phyloP scores from a whole-genome alignment of 306 rosid genomes.

The Gastrolobium bilobum region DNA sequence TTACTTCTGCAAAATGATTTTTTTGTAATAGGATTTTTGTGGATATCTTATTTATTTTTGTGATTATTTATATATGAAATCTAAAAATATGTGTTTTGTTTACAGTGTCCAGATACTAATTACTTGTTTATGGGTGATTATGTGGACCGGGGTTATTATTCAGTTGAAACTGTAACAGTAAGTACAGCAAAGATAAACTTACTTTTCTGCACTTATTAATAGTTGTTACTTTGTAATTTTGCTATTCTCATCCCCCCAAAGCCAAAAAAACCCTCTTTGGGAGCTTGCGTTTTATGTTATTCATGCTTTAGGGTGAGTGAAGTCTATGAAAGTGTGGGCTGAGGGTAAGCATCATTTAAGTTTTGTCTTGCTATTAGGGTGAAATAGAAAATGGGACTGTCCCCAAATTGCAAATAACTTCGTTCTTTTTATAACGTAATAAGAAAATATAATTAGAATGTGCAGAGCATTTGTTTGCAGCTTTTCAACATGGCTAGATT shows the following conservation, averaged over 20 bases:
- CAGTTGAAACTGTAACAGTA: constrained; percentile 92
- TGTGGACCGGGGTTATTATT: constrained; percentile 90
- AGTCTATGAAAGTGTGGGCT: constrained; percentile 23
- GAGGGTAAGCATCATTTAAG: constrained; percentile 6
- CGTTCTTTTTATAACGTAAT: neutral
- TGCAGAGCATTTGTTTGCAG: neutral
- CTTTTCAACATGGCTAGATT: neutral
- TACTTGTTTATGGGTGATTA: constrained; percentile 92
- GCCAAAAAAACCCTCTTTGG: neutral
- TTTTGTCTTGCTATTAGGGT: neutral
- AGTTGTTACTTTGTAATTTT: constrained; percentile 4
- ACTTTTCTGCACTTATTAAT: constrained; percentile 13
- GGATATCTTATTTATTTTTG: neutral
- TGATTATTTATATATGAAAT: neutral
- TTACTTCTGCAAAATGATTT: constrained; percentile 24
- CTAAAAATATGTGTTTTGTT: constrained; percentile 33
- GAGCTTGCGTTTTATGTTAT: constrained; percentile 7
- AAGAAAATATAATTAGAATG: constrained; percentile 22
- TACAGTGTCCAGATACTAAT: constrained; percentile 90
- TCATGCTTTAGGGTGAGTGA: constrained; percentile 17
- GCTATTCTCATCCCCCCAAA: neutral
- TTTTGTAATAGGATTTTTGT: neutral
- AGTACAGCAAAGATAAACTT: constrained; percentile 18
- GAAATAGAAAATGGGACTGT: neutral
- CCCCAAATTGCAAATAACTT: neutral